Base-by-base conservation (phyloP, 345 rosid genomes). In the Brassica rapa region DNA sequence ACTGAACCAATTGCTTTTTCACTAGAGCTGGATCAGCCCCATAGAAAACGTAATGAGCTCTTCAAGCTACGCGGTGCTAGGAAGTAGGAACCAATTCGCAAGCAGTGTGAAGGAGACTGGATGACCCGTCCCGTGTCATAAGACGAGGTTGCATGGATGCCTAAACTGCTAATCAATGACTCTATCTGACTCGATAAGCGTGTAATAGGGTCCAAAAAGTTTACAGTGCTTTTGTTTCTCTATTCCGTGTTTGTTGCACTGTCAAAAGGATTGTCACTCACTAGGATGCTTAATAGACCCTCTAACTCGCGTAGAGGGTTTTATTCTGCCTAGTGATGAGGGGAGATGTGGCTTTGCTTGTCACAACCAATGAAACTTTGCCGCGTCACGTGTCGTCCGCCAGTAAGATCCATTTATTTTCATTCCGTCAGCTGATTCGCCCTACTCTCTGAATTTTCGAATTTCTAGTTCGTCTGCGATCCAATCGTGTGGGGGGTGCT, bases 31-130 rank as follows among this genome's bases (percentile, higher is more conserved):
- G 82, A 77, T 23, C 84, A 84, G 65, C 77, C 66, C 55, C 89
- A 78, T 64, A 86, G 66, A 67, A 80, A 62, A 24, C 86, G 89
- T 8, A 89, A 85, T 30, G 97, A 89, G 72, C 74, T 88, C 72
- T 94, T 94, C 84, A 90, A 85, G 82, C 98, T 97, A n/a, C 85
- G 90, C 72, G 88, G 86, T 84, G 75, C 78, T n/a, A 90, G 93
- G 8, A 83, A 79, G 30, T 27, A 27, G 30, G 30, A 27, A 27
- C 71, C 72, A 75, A 79, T 72, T 86, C 25, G 72, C 72, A 67
- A 76, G 75, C 10, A 71, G 78, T 25, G 56, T 86, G 71, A 85
- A 83, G 94, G 95, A 23, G 97, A 94, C 71, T 86, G 92, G 93
- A 90, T 94, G 94, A 89, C 80, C 68, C 94, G 95, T 8, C 98